phyloP scores from a whole-genome alignment of 139 green algal species.

The Chlorella sp. region DNA sequence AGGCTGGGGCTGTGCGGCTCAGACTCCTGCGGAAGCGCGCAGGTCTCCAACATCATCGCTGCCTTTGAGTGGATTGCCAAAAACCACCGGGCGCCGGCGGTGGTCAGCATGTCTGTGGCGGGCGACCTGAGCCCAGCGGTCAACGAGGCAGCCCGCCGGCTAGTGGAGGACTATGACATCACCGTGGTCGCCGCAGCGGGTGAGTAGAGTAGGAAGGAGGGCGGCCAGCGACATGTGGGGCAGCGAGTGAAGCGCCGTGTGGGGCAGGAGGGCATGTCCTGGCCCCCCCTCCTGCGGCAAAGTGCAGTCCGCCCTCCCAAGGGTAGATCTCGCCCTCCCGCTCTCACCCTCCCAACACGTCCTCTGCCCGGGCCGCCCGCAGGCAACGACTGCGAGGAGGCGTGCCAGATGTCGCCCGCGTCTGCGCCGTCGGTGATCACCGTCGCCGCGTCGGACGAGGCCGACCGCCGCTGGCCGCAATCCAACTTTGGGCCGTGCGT shows the following conservation, averaged over 20 bases:
- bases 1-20: too few relatives aligned
- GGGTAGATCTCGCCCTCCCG: too few relatives aligned
- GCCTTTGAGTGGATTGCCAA: constrained; percentile 52
- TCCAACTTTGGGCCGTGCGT: constrained; percentile 58
- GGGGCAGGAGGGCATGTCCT: too few relatives aligned
- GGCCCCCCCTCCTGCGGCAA: too few relatives aligned
- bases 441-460: constrained; percentile 46
- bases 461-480: constrained; percentile 27
- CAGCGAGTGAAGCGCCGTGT: too few relatives aligned
- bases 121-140: constrained; percentile 44
- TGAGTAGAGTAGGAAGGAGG: too few relatives aligned
- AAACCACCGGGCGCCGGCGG: constrained; percentile 48
- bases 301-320: too few relatives aligned
- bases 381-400: constrained; percentile 54
- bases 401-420: constrained; percentile 58
- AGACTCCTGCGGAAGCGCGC: too few relatives aligned
- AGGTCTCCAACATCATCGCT: too few relatives aligned
- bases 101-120: constrained; percentile 65
- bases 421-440: constrained; percentile 43
- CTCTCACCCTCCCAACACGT: too few relatives aligned
- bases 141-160: constrained; percentile 56
- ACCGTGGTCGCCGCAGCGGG: neutral
- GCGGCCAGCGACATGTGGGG: too few relatives aligned
- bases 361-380: too few relatives aligned
- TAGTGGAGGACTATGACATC: constrained; percentile 19